A percentile compares a stretch with the other conserved stretches of the same genome.
Conservation (phyloP, 306 rosid species). For the Sesbania bispinosa region DNA sequence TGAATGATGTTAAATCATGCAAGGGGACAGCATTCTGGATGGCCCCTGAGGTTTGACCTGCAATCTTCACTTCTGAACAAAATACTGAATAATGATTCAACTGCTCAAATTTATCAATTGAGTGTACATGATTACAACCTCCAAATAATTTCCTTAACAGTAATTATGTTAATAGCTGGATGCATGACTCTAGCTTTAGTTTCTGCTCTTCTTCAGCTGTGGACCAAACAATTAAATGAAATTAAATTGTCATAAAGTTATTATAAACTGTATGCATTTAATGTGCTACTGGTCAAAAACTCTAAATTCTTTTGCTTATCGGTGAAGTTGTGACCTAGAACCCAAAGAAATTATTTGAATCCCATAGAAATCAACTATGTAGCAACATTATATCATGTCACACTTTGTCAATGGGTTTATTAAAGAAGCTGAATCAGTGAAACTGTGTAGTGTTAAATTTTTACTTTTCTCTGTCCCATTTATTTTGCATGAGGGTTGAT, state of each 20-base stretch:
- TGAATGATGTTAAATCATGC: conserved; percentile 77
- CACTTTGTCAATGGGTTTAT: background rate
- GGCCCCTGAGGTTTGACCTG: conserved; percentile 97
- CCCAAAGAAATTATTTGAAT: background rate
- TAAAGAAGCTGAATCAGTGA: conserved; percentile 2
- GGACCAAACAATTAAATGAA: conserved; percentile 6
- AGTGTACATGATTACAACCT: background rate
- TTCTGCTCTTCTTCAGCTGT: conserved; percentile 9
- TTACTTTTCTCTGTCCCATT: background rate
- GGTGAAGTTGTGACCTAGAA: conserved; percentile 8
- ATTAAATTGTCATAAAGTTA: background rate
- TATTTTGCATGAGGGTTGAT: conserved; percentile 8
- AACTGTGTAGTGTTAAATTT: background rate
- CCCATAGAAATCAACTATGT: background rate
- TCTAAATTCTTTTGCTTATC: background rate
- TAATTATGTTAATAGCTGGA: background rate
- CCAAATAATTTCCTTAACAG: conserved; percentile 6
- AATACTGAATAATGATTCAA: conserved; percentile 2
- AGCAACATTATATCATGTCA: background rate
- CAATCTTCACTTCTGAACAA: conserved; percentile 15
- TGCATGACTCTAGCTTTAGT: conserved; percentile 5
- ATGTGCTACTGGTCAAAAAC: background rate
- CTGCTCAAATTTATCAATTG: conserved; percentile 6
- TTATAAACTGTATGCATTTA: background rate
- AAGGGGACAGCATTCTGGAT: conserved; percentile 94